These are phyloP conservation scores for Termitomyces sp. DNA, from an alignment of 768 basidiomycete species.

Conservation along the genomic window DNA sequence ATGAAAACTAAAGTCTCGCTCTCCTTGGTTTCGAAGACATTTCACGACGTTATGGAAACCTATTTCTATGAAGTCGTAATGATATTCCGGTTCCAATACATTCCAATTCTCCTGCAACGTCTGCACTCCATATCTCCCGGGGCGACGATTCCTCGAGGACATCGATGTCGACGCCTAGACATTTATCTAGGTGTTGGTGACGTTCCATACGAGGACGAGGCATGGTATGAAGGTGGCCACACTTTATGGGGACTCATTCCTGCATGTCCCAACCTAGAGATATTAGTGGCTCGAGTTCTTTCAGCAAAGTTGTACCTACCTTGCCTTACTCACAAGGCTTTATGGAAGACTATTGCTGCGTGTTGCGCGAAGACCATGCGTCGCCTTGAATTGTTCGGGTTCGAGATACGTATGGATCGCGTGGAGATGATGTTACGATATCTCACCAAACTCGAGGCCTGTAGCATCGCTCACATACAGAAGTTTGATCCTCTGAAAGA, in stretches of 20 bases:
- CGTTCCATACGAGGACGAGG: background rate
- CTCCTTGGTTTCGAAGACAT: background rate
- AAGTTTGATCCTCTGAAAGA: background rate
- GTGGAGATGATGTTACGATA: slow-evolving; percentile 4
- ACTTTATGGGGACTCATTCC: slow-evolving; percentile 2
- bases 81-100: background rate
- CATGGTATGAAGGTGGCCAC: slow-evolving; percentile 4
- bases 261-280: background rate
- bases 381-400: background rate
- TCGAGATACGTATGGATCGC: background rate
- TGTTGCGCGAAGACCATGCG: background rate
- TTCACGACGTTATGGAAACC: background rate
- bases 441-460: slow-evolving; percentile 3
- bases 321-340: background rate
- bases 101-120: background rate
- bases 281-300: background rate
- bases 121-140: background rate
- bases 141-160: background rate
- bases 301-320: background rate
- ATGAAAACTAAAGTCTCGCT: slow-evolving; percentile 3
- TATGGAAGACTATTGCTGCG: background rate
- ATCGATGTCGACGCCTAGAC: background rate
- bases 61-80: slow-evolving; percentile 5
- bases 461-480: background rate
- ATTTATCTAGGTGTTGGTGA: background rate